Percentiles rank a stretch among this genome's conserved stretches.
Evolutionary conservation across 352 stramenopile genomes (phyloP).

Genomic region (Phytophthora vignae): DNA sequence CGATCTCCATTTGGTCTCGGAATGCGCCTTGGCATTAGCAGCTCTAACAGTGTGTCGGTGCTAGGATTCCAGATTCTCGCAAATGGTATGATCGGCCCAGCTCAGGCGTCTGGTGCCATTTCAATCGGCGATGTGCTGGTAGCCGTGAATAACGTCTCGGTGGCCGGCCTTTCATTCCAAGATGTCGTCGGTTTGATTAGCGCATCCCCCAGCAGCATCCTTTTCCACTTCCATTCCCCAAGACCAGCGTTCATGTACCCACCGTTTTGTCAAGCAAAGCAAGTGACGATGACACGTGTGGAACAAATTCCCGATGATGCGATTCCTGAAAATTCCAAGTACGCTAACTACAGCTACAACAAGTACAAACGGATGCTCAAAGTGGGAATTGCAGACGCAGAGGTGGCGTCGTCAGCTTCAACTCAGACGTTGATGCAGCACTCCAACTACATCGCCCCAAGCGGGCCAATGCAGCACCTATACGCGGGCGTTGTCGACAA

Average conservation of each 20-base stretch:
- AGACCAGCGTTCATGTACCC: slow-evolving; percentile 73
- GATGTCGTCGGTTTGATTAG: slow-evolving; percentile 80
- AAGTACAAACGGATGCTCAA: slow-evolving; percentile 69
- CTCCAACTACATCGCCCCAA: slow-evolving; percentile 79
- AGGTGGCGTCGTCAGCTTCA: slow-evolving; percentile 37
- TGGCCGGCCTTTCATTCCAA: slow-evolving; percentile 73
- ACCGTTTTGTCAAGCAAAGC: slow-evolving; percentile 66
- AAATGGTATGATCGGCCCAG: slow-evolving; percentile 79
- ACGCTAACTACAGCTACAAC: slow-evolving; percentile 77
- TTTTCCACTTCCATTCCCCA: slow-evolving; percentile 87
- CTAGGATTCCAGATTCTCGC: slow-evolving; percentile 82
- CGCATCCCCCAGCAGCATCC: slow-evolving; percentile 64
- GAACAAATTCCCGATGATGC: slow-evolving; percentile 54
- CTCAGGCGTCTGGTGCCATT: slow-evolving; percentile 80
- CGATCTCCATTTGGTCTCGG: slow-evolving; percentile 78
- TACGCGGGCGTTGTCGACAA: slow-evolving; percentile 91
- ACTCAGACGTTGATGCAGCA: slow-evolving; percentile 48
- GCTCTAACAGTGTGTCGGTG: slow-evolving; percentile 70
- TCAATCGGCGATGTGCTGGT: slow-evolving; percentile 75
- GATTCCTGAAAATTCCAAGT: slow-evolving; percentile 51
- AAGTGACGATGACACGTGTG: slow-evolving; percentile 55
- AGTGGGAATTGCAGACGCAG: slow-evolving; percentile 54
- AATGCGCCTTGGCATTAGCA: slow-evolving; percentile 81
- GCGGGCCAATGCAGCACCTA: slow-evolving; percentile 87
- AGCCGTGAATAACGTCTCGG: slow-evolving; percentile 77